Evolutionary conservation across 2,329 filamentous ascomycete species (phyloP), one percentile per base, ranked within the genome.

Genomic region (Neonectria hederae): DNA sequence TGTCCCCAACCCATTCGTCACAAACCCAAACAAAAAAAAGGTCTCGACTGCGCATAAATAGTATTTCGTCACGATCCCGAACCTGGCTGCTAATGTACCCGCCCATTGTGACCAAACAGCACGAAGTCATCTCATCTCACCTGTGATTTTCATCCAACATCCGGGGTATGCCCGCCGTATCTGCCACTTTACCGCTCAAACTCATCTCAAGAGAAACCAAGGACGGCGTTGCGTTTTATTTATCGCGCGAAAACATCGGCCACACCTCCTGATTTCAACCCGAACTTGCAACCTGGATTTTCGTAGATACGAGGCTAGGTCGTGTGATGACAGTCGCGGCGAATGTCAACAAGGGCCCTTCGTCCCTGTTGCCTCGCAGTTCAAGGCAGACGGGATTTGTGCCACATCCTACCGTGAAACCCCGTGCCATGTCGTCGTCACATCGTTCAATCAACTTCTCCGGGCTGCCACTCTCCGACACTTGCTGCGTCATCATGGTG

Each of bases 41-140:
- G 42, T 46, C 45, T 64, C 24, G 57, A 61, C 56, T 64, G 57
- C 57, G 62, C 62, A 60, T n/a, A n/a, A n/a, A n/a, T n/a, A n/a
- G n/a, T 22, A 60, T 64, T 61, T 61, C 45, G 42, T 56, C 52
- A 54, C 62, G 38, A 53, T 57, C 56, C 38, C 53, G 57, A 57
- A 57, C 52, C 52, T 38, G 55, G 32, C 35, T 24, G 51, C 45
- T 9, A 17, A 54, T 59, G 19, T 57, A 40, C 26, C 51, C 48
- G 28, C 35, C 24, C 49, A 43, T 26, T 28, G 48, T 53, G 40
- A 57, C 22, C 19, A 60, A 46, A 3, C 32, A 21, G 10, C 2
- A 28, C 14, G 26, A 42, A 52, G 9, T 45, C 54, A 28, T 45
- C 42, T 32, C 28, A 32, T n/a, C n/a, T 51, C n/a, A 13, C 17